Conservation (phyloP, 2,329 filamentous ascomycete genomes). For the Zopfia rhizophila region DNA sequence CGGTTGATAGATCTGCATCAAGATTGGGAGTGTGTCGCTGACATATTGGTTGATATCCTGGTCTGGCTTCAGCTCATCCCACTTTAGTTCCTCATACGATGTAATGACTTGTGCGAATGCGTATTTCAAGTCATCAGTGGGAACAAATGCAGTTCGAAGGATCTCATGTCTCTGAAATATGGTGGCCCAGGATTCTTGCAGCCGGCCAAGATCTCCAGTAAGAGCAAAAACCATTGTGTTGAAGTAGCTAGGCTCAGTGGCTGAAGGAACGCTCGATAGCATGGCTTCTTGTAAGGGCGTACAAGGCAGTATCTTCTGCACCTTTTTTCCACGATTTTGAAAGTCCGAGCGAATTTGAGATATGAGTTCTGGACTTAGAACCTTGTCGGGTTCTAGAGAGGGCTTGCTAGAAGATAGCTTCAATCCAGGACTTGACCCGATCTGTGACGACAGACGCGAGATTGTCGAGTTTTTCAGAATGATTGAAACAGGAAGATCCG, state of each 20-base stretch:
- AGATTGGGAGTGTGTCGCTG: constrained; percentile 57
- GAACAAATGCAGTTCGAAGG: constrained; percentile 78
- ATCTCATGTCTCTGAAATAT: constrained; percentile 77
- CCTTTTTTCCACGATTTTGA: constrained; percentile 26
- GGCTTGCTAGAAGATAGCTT: background rate
- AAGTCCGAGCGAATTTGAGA: constrained; percentile 27
- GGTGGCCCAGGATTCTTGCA: constrained; percentile 70
- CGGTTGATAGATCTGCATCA: constrained; percentile 51
- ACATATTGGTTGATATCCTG: constrained; percentile 54
- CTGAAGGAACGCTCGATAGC: constrained; percentile 69
- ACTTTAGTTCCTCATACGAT: constrained; percentile 55
- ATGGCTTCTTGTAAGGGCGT: constrained; percentile 90
- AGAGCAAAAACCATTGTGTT: constrained; percentile 77
- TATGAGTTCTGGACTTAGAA: background rate
- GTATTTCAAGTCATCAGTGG: constrained; percentile 68
- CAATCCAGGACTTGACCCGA: constrained; percentile 1
- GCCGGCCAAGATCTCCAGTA: constrained; percentile 56
- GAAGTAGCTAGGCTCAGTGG: constrained; percentile 68
- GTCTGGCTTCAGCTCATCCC: constrained; percentile 41
- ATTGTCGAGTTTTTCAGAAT: constrained; percentile 76
- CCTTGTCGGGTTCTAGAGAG: too few species aligned
- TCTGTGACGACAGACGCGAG: constrained; percentile 63
- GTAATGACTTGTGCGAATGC: constrained; percentile 80
- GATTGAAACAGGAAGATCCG: constrained; percentile 70
- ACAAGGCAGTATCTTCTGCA: constrained; percentile 76